Evolutionary conservation across 192 early-diverging fungal genomes (phyloP).

Genomic region (Paraglomus brasilianum): DNA sequence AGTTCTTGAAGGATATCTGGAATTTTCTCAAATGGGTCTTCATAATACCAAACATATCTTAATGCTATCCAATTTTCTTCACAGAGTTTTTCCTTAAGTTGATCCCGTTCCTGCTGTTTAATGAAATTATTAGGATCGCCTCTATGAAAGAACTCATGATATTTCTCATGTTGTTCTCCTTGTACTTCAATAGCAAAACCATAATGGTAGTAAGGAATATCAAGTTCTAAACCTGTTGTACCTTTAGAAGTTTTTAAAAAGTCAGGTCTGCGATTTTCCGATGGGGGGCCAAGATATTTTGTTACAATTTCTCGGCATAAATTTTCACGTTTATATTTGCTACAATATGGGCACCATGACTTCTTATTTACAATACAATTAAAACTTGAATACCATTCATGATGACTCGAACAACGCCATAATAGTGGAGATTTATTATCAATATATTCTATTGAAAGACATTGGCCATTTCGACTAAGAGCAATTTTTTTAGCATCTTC

Average conservation of each 20-base stretch:
- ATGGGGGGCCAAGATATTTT: constrained; percentile 20
- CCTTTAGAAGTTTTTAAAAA: constrained; percentile 9
- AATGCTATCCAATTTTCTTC: neutral
- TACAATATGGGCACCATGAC: constrained; percentile 16
- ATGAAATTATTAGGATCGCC: constrained; percentile 3
- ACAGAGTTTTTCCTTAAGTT: constrained; percentile 10
- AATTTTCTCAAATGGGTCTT: constrained; percentile 10
- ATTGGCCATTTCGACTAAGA: constrained; percentile 5
- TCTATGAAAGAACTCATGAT: constrained; percentile 3
- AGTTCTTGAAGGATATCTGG: neutral
- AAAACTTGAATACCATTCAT: constrained; percentile 9
- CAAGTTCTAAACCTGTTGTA: constrained; percentile 3
- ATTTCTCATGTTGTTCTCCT: neutral
- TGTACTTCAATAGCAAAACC: constrained; percentile 15
- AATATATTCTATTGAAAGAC: constrained; percentile 26
- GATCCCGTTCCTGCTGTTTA: constrained; percentile 10
- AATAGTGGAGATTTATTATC: constrained; percentile 13
- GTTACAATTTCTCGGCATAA: too few relatives aligned
- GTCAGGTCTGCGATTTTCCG: neutral
- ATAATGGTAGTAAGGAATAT: neutral
- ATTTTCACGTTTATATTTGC: constrained; percentile 25
- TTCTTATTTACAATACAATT: constrained; percentile 13
- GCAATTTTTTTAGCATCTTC: constrained; percentile 26
- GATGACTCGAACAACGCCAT: neutral
- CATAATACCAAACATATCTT: constrained; percentile 11